Percentiles rank a stretch among this genome's conserved stretches.
These are phyloP conservation scores for Phytophthora vignae DNA, from an alignment of 352 stramenopile species.

Conservation along the genomic window DNA sequence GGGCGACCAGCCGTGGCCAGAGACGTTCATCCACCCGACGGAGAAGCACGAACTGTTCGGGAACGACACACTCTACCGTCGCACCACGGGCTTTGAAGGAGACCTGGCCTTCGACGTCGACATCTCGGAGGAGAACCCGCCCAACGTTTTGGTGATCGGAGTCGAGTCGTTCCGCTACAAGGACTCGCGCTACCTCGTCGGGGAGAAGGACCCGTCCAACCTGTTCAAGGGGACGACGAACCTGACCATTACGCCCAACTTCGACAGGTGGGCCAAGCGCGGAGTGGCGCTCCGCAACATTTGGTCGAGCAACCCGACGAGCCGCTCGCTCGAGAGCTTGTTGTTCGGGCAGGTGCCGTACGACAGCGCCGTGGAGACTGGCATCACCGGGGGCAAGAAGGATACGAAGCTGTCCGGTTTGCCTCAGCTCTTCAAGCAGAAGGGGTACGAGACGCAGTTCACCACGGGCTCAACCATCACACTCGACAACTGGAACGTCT, in stretches of 20 bases:
- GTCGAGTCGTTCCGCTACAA: constrained; percentile 66
- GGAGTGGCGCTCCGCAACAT: constrained; percentile 63
- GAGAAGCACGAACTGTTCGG: constrained; percentile 25
- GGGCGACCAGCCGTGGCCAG: constrained; percentile 20
- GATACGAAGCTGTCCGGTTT: constrained; percentile 50
- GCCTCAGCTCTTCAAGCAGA: constrained; percentile 56
- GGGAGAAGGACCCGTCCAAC: constrained; percentile 46
- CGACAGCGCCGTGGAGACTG: constrained; percentile 53
- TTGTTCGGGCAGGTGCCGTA: constrained; percentile 68
- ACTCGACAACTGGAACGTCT: constrained; percentile 61
- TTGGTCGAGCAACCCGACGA: constrained; percentile 67
- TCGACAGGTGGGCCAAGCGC: constrained; percentile 58
- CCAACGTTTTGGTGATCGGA: constrained; percentile 59
- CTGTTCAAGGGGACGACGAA: constrained; percentile 40
- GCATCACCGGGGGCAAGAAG: constrained; percentile 43
- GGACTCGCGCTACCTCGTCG: constrained; percentile 60
- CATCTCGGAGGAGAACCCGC: constrained; percentile 38
- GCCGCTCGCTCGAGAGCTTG: constrained; percentile 62
- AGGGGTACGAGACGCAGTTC: constrained; percentile 68
- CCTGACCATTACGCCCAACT: constrained; percentile 52
- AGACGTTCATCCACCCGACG: constrained; percentile 30
- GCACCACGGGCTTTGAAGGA: constrained; percentile 52
- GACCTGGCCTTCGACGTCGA: constrained; percentile 49
- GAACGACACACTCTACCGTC: constrained; percentile 26
- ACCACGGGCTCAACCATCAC: constrained; percentile 49